These are phyloP conservation scores for Parastagonospora nodorum DNA, from an alignment of 2,329 filamentous ascomycete species.

Conservation along the genomic window DNA sequence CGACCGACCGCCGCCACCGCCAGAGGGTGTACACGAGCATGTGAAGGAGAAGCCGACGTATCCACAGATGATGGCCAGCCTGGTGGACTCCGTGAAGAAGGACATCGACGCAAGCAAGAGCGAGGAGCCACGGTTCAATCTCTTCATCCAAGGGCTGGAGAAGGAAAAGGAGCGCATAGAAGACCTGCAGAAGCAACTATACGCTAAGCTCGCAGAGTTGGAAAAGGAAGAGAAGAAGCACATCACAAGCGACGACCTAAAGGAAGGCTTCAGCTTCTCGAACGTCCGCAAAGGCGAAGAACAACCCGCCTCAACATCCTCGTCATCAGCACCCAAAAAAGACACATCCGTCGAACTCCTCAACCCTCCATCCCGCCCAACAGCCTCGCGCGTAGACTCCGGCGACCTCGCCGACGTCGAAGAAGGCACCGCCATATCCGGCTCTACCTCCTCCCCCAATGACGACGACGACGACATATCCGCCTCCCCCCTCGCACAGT, in stretches of 20 bases:
- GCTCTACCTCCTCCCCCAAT: not conserved
- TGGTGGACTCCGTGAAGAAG: slow-evolving; percentile 92
- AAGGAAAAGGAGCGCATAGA: slow-evolving; percentile 78
- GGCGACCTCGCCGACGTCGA: slow-evolving; percentile 67
- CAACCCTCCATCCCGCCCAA: slow-evolving; percentile 64
- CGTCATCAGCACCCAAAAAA: slow-evolving; percentile 28
- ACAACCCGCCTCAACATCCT: slow-evolving; percentile 28
- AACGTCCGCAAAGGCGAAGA: slow-evolving; percentile 61
- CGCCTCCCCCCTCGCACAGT: slow-evolving; percentile 75
- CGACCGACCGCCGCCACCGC: slow-evolving; percentile 71
- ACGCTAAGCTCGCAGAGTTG: slow-evolving; percentile 75
- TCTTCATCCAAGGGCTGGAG: slow-evolving; percentile 78
- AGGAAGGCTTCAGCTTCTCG: slow-evolving; percentile 89
- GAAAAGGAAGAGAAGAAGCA: slow-evolving; percentile 85
- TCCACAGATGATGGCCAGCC: slow-evolving; percentile 97
- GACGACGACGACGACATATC: slow-evolving; percentile 71
- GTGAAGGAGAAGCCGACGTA: slow-evolving; percentile 80
- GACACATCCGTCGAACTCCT: slow-evolving; percentile 66
- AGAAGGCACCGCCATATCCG: slow-evolving; percentile 52
- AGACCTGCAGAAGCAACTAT: slow-evolving; percentile 75
- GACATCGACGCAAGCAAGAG: slow-evolving; percentile 76
- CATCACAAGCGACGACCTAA: slow-evolving; percentile 90
- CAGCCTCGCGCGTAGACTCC: slow-evolving; percentile 49
- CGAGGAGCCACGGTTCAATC: slow-evolving; percentile 67
- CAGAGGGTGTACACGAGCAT: slow-evolving; percentile 77